Evolutionary conservation across 2,329 filamentous ascomycete species (phyloP).

Genomic region (Fonsecaea pugnacius): DNA sequence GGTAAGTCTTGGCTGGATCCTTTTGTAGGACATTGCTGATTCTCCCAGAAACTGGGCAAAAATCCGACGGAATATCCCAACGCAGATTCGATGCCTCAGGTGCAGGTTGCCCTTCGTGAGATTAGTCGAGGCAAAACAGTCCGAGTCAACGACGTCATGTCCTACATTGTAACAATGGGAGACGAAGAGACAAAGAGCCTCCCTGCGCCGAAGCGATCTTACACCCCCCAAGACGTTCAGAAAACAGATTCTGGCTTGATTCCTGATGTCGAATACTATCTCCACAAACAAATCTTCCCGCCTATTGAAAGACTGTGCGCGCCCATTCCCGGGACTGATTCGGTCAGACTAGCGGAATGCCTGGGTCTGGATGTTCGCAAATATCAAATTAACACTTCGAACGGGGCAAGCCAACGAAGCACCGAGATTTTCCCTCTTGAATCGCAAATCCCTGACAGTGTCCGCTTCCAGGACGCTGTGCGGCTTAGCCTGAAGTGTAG

Average conservation of each 20-base stretch:
- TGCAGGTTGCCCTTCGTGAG: constrained; percentile 90
- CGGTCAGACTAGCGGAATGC: constrained; percentile 86
- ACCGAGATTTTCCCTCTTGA: constrained; percentile 87
- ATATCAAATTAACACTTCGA: constrained; percentile 72
- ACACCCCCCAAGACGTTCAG: constrained; percentile 80
- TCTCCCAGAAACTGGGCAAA: constrained; percentile 80
- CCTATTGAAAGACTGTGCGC: constrained; percentile 97
- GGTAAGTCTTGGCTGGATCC: constrained; percentile 43
- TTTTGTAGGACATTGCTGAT: constrained; percentile 15
- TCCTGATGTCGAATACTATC: constrained; percentile 96
- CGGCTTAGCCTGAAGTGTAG: constrained; percentile 80
- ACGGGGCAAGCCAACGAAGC: constrained; percentile 57
- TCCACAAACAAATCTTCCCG: constrained; percentile 97
- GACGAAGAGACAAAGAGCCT: constrained; percentile 65
- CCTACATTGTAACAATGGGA: constrained; percentile 83
- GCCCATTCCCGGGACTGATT: constrained; percentile 90
- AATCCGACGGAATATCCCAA: constrained; percentile 92
- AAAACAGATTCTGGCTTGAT: constrained; percentile 75
- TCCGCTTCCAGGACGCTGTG: constrained; percentile 82
- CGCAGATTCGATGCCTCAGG: constrained; percentile 91
- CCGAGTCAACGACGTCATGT: constrained; percentile 93
- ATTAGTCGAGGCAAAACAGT: constrained; percentile 83
- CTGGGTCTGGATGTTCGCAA: constrained; percentile 88
- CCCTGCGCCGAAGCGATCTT: constrained; percentile 81
- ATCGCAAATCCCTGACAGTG: constrained; percentile 87